Evolutionary conservation across 1,284 basidiomycete species (phyloP), one percentile per base, ranked within the genome.

Genomic region (Austroboletus niveus): DNA sequence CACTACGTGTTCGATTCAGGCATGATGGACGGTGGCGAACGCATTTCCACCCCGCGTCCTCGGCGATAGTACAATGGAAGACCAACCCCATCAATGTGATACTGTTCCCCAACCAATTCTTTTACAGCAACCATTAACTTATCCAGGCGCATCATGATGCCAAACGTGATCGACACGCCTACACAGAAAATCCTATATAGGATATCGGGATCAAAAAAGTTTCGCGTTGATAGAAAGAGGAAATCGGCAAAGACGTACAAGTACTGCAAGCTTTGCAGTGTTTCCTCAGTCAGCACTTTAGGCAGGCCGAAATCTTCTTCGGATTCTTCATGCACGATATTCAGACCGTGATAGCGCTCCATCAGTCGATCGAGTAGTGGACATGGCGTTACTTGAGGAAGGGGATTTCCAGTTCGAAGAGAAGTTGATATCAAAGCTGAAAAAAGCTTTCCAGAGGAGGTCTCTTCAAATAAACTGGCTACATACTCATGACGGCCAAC

Each of bases 331-430:
- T 83, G 77, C 22, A 87, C 77, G 22, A 88, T 74, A 44, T 85
- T 79, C 30, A 89, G 64, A 0, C 85, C 86, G 45, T 84, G 80
- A 36, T 72, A 74, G 47, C 77, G 71, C n/a, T 75, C 65, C 73
- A 85, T 78, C 60, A 91, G 91, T 8, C 91, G 78, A 60, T 92
- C 84, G 0, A 93, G 72, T 4, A 94, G 75, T 0, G 92, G 92
- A 57, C 86, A 88, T 0, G 92, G 89, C 0, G 90, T 93, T 43
- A 94, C 89, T 62, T 95, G 92, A 0, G 92, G 92, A 17, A 95
- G 71, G 0, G 92, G 84, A 12, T 74, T 74, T 5, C 88, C 92
- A 0, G 85, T 87, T n/a, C 85, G 78, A 31, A 95, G 72, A 2
- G 91, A 80, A 0, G 79, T 81, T 0, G 86, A 83, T 40, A 88